These are phyloP conservation scores for Podospora sp. DNA, from an alignment of 495 filamentous ascomycete species.

Conservation along the genomic window DNA sequence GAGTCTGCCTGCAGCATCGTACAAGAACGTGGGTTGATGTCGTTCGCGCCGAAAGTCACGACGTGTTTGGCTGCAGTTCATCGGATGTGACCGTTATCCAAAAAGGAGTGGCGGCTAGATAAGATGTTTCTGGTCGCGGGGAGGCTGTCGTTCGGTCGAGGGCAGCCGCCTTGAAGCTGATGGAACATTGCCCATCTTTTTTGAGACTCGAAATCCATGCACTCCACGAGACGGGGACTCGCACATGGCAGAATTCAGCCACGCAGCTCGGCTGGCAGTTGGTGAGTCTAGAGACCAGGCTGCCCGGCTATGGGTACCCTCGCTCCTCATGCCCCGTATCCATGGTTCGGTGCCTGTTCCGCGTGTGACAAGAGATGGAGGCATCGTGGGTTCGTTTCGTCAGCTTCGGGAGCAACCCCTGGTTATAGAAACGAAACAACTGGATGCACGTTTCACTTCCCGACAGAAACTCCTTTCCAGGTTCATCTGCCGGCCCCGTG, in stretches of 20 bases:
- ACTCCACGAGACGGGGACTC: conserved; percentile 8
- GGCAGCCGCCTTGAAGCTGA: background rate
- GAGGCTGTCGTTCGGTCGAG: background rate
- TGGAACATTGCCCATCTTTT: background rate
- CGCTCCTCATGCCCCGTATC: background rate
- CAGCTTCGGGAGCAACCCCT: background rate
- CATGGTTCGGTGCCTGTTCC: background rate
- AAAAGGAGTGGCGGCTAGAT: background rate
- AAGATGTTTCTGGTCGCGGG: background rate
- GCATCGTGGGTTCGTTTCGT: conserved; percentile 4
- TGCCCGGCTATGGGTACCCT: conserved; percentile 17
- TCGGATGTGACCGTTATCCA: background rate
- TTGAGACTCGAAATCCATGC: conserved; percentile 1
- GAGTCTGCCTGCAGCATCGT: background rate
- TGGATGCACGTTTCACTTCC: conserved; percentile 14
- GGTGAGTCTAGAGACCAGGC: background rate
- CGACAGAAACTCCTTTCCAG: background rate
- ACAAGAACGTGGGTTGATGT: conserved; percentile 3
- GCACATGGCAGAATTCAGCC: background rate
- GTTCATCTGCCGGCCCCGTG: background rate
- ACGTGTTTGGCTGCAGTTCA: background rate
- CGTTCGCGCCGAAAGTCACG: background rate
- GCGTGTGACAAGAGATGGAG: background rate
- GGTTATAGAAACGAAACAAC: conserved; percentile 21
- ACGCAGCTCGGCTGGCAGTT: background rate